A percentile compares a stretch with the other conserved stretches of the same genome.
Conservation (phyloP, 192 early-diverging fungal genomes). For the Coemansia sp. region DNA sequence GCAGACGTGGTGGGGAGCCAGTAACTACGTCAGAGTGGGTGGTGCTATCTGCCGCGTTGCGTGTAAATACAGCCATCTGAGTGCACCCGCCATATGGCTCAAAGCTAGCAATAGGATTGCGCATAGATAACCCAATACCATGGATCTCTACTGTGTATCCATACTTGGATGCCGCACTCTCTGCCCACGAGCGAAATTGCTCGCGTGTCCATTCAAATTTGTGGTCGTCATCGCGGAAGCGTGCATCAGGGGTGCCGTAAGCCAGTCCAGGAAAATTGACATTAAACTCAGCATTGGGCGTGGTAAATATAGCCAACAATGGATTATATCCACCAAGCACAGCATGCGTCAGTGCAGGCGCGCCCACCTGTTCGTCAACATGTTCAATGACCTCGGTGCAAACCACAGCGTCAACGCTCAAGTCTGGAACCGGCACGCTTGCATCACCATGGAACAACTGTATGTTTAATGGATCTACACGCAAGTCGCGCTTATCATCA, state of each 20-base stretch:
- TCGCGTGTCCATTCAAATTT: slow-evolving; percentile 94
- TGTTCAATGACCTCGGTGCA: slow-evolving; percentile 89
- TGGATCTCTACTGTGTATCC: slow-evolving; percentile 61
- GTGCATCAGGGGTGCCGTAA: slow-evolving; percentile 65
- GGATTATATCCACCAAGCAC: slow-evolving; percentile 72
- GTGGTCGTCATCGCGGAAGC: slow-evolving; percentile 82
- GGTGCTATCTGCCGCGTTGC: slow-evolving; percentile 1
- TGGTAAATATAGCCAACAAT: slow-evolving; percentile 67
- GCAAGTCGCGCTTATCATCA: slow-evolving; percentile 59
- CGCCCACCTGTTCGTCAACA: slow-evolving; percentile 54
- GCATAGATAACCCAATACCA: slow-evolving; percentile 48
- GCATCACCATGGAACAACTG: slow-evolving; percentile 67
- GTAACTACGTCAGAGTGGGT: not conserved
- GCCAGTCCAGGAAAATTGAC: slow-evolving; percentile 75
- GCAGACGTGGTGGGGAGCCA: slow-evolving; percentile 20
- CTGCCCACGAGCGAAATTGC: slow-evolving; percentile 79
- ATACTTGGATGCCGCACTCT: slow-evolving; percentile 56
- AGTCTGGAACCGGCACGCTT: slow-evolving; percentile 8
- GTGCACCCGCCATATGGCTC: slow-evolving; percentile 62
- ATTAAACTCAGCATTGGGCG: slow-evolving; percentile 92
- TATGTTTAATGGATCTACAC: slow-evolving; percentile 61
- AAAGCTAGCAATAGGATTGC: slow-evolving; percentile 25
- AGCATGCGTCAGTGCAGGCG: slow-evolving; percentile 60
- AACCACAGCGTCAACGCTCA: slow-evolving; percentile 65
- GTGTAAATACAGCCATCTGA: slow-evolving; percentile 72